Evolutionary conservation across 257 asterid genomes (phyloP), one percentile per base, ranked within the genome.

Genomic region (Gentiana straminea): DNA sequence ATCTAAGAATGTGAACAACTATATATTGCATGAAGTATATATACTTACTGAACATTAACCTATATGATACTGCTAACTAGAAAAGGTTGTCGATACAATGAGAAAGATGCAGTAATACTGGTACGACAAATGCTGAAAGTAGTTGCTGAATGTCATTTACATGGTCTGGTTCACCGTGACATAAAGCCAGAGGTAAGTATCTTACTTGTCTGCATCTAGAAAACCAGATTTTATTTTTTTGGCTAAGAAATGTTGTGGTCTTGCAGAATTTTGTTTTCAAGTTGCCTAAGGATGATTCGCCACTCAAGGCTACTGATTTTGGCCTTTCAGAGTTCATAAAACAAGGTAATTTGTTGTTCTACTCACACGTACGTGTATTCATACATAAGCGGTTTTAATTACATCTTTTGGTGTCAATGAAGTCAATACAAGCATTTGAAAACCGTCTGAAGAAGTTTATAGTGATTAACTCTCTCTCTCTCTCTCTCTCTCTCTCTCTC

Each of bases 41-140:
- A 24, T 24, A 24, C 24, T 46, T 65, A 49, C 51, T 54, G 62
- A 64, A 57, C 74, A 58, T 73, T 24, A 33, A 63, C 68, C 33
- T 9, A 49, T 24, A 24, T 54, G 36, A 55, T 67, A 68, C 56
- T 24, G 72, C 15, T 60, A 56, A 76, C 59, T 92, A 91, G 98
- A 77, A 92, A 85, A 74, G 97, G 88, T 60, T 85, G 97, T 68
- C 97, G 95, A 45, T 92, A 92, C 75, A 81, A 95, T 5, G 99
- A 88, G 71, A 92, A 92, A 76, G 99, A 92, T 76, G 99, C 99
- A 58, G 99, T 97, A 52, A 78, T 80, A 63, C 83, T 92, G 43
- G 99, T 92, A 13, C 70, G 99, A 61, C 99, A 92, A 73, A 92
- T 92, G 99, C 87, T 92, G 36, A 92, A 92, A 72, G 99, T 92